Conservation (phyloP, 371 early-diverging fungal genomes). For the Mortierella sp. region DNA sequence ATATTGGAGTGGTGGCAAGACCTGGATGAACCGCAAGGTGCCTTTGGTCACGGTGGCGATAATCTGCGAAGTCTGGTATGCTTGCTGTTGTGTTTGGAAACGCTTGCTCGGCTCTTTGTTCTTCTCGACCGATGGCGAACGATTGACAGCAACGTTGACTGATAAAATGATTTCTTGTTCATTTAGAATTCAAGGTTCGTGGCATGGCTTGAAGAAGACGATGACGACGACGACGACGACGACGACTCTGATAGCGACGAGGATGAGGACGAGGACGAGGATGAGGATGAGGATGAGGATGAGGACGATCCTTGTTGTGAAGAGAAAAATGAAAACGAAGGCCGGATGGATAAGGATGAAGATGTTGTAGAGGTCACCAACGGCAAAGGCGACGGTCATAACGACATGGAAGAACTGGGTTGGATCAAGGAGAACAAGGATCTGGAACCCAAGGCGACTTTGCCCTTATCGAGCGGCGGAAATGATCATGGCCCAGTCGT, state of each 20-base stretch:
- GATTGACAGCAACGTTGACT: neutral
- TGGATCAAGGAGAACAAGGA: neutral
- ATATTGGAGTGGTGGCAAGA: slow-evolving; percentile 45
- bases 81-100: neutral
- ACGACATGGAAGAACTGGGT: no score
- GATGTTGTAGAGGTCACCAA: slow-evolving; percentile 13
- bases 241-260: slow-evolving; percentile 19
- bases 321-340: slow-evolving; percentile 25
- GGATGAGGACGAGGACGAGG: slow-evolving; percentile 19
- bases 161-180: neutral
- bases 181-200: slow-evolving; percentile 39
- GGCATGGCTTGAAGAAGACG: slow-evolving; percentile 51
- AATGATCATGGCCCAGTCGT: neutral
- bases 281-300: slow-evolving; percentile 16
- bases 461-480: neutral
- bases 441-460: neutral
- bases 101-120: neutral
- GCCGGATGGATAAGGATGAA: slow-evolving; percentile 12
- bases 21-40: slow-evolving; percentile 18
- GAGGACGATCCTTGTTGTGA: slow-evolving; percentile 8
- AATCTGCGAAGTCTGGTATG: slow-evolving; percentile 38
- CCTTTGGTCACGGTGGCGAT: slow-evolving; percentile 35
- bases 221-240: slow-evolving; percentile 38
- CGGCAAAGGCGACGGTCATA: neutral
- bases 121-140: neutral